phyloP scores from a whole-genome alignment of 2,329 filamentous ascomycete genomes.

The Geosmithia morbida region DNA sequence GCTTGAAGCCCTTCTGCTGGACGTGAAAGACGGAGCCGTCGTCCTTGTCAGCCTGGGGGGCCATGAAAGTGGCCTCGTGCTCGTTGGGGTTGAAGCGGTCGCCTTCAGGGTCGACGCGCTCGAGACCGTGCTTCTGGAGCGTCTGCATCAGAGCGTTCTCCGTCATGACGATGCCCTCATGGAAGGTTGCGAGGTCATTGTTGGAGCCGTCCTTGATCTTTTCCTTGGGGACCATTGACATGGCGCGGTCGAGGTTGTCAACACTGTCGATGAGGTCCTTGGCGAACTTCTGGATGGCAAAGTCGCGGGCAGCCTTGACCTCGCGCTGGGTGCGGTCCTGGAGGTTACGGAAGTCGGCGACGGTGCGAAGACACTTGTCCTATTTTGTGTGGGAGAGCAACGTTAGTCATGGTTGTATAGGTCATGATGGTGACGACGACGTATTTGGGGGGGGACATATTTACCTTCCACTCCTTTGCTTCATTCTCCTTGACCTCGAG shows the following conservation, averaged over 20 bases:
- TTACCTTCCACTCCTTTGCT: slow-evolving; percentile 69
- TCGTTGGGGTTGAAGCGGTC: slow-evolving; percentile 93
- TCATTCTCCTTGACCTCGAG: slow-evolving; percentile 38
- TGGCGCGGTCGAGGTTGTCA: slow-evolving; percentile 92
- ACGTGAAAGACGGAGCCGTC: slow-evolving; percentile 82
- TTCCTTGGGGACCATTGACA: slow-evolving; percentile 64
- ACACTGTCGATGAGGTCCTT: slow-evolving; percentile 89
- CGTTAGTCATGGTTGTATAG: no score
- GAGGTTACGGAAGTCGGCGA: slow-evolving; percentile 96
- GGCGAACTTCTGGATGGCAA: slow-evolving; percentile 91
- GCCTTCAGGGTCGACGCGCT: slow-evolving; percentile 69
- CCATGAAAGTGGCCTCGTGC: slow-evolving; percentile 94
- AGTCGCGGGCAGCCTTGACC: slow-evolving; percentile 74
- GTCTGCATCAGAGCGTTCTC: slow-evolving; percentile 77
- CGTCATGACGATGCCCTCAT: slow-evolving; percentile 91
- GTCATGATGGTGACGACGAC: background rate
- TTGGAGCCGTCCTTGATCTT: slow-evolving; percentile 44
- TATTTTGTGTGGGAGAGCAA: slow-evolving; percentile 24
- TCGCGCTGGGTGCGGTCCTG: slow-evolving; percentile 91
- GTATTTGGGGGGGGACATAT: slow-evolving; percentile 9
- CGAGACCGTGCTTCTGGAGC: slow-evolving; percentile 84
- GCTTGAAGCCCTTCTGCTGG: slow-evolving; percentile 89
- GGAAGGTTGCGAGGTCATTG: slow-evolving; percentile 64
- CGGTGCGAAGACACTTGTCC: slow-evolving; percentile 89
- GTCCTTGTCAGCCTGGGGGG: slow-evolving; percentile 74